Evolutionary conservation across 257 asterid species (phyloP), one percentile per base, ranked within the genome.

Genomic region (Knoxia roxburghii): DNA sequence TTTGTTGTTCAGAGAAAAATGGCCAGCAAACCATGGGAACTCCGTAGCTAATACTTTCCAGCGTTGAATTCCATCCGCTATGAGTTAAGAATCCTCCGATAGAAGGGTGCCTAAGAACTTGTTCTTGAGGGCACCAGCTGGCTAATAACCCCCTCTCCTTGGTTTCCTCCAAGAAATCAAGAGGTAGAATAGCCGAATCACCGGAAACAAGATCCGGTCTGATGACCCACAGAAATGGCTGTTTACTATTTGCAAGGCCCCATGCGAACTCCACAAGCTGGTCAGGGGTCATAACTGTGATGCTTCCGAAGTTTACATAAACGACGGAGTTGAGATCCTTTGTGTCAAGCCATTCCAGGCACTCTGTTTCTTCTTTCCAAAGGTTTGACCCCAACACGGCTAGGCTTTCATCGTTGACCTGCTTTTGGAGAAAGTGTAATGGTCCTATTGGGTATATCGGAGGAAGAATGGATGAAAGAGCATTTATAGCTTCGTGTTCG

Each of bases 11-110:
- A 0, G 79, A 71, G 12, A 76, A 76, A 27, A 79, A 73, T 0
- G 84, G 81, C 81, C 84, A 79, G 54, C 84, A 72, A 21, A 79
- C 32, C 72, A 69, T 66, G 0, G 84, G 81, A 68, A 76, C 79
- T 13, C 84, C 81, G 21, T 2, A 20, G 14, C 61, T 13, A 2
- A 72, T 58, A 3, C 84, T 79, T 24, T 79, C 81, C 0, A 76
- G 18, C 3, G 53, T 67, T 1, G 81, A 79, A 49, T 79, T 79
- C 84, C 84, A 76, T 20, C 81, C 81, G 12, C 33, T 61, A 6
- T 79, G 84, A 0, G 81, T 75, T 35, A 76, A 69, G 18, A 79
- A 79, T 6, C 72, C 78, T 18, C 81, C 77, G 1, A 76, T 29
- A 1, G 84, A 64, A 0, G 75, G 76, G 56, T 73, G 78, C 15